Base-by-base conservation (phyloP, 2,329 filamentous ascomycete genomes). In the Aspergillus aculeatus region DNA sequence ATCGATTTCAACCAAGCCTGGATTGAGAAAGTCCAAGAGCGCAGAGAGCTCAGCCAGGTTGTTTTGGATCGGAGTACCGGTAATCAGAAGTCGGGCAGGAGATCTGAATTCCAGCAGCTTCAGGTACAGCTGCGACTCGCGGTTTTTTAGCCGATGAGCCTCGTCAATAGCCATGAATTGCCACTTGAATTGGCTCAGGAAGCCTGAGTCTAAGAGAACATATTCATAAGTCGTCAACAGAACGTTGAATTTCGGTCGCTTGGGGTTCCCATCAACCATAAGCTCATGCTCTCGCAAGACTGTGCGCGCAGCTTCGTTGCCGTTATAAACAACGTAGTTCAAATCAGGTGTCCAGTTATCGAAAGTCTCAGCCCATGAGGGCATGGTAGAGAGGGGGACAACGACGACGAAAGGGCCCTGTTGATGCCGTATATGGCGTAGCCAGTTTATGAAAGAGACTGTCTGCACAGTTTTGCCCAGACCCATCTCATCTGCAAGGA, bases 381-480 rank as follows among this genome's bases (percentile, higher is more conserved):
- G 94, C 79, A 99, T 96, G 51, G 96, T 96, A 62, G 94, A 98
- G 24, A 99, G 83, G 29, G 95, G 95, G 7, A 96, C 95, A n/a
- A 98, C 92, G 61, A 98, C 94, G 48, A 99, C 86, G 71, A 97
- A 98, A 0, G 95, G 95, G 0, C 95, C 95, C 75, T 98, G 91
- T 74, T 99, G 95, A 53, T 84, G 84, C 66, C 94, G 87, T 60
- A 92, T 88, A 76, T 98, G 94, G 57, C 92, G 90, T 61, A 99
- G 83, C 94, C 95, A 99, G 73, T 94, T 97, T 75, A 99, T 89
- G 75, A 98, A 98, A 0, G 94, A 88, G 29, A 99, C 93, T 0
- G 94, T 97, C 78, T 99, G 95, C 0, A 99, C 95, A 0, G 95
- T 99, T 80, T 99, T 99, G 29, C 95, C 95, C 14, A 99, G 83